A percentile compares a stretch with the other conserved stretches of the same genome.
Evolutionary conservation across 108 stramenopile species (phyloP).

Genomic region (Aurantiochytrium sp.): DNA sequence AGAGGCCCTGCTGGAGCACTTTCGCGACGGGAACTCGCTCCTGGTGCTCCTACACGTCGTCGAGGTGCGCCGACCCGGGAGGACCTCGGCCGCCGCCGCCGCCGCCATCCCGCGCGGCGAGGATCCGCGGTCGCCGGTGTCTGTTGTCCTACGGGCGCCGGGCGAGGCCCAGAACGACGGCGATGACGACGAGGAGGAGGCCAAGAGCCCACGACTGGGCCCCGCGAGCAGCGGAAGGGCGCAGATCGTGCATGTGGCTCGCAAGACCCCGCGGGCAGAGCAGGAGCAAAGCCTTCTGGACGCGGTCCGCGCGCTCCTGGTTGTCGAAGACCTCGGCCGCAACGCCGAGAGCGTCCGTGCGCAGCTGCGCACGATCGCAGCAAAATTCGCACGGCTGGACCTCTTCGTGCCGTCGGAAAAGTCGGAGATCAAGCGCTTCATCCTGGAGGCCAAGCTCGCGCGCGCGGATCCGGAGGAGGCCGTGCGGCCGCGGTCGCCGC

Average conservation of each 20-base stretch:
- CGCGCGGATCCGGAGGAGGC: background rate
- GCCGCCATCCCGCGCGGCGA: too few species aligned
- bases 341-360: background rate
- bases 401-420: background rate
- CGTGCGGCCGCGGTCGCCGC: background rate
- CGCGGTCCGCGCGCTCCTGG: background rate
- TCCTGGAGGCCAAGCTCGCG: constrained; percentile 6
- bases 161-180: too few species aligned
- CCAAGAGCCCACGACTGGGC: too few species aligned
- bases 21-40: background rate
- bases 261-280: background rate
- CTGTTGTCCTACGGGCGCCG: background rate
- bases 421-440: background rate
- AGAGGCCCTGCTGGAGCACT: background rate
- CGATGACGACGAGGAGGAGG: too few species aligned
- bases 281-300: background rate
- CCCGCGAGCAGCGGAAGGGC: too few species aligned
- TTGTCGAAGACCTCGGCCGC: background rate
- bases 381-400: background rate
- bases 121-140: background rate
- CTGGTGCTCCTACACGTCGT: background rate
- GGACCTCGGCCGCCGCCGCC: too few species aligned
- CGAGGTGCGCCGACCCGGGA: background rate
- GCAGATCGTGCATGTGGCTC: background rate
- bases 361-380: background rate